phyloP scores from a whole-genome alignment of 2,329 filamentous ascomycete genomes.

The Gnomoniopsis smithogilvyi region DNA sequence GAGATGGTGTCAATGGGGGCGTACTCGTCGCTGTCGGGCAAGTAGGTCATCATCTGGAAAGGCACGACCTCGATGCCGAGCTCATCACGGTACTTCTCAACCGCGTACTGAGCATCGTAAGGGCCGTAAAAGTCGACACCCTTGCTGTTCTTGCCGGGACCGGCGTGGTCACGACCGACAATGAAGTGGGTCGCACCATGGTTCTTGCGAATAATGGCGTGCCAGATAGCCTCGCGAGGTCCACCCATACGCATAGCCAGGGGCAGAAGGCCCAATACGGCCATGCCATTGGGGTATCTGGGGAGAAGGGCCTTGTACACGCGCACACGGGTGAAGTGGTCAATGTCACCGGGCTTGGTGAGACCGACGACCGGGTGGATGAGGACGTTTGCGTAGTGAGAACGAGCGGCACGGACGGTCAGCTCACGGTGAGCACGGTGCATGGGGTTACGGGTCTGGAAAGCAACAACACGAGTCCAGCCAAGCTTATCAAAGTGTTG shows the following conservation, averaged over 20 bases:
- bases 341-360: conserved; percentile 98
- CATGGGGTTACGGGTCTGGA: conserved; percentile 99
- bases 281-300: conserved; percentile 98
- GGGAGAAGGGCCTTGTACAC: conserved; percentile 97
- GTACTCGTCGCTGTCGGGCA: conserved; percentile 97
- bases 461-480: conserved; percentile 95
- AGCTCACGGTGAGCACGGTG: conserved; percentile 97
- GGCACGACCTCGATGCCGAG: conserved; percentile 98
- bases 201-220: conserved; percentile 99
- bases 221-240: conserved; percentile 97
- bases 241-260: conserved; percentile 99
- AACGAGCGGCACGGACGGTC: conserved; percentile 93
- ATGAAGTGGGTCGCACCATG: conserved; percentile 99
- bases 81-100: conserved; percentile 95
- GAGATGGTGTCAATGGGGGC: conserved; percentile 86
- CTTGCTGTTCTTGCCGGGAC: conserved; percentile 96
- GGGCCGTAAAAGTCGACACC: conserved; percentile 97
- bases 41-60: conserved; percentile 99
- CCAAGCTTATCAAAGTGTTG: conserved; percentile 99
- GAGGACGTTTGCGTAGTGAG: conserved; percentile 95
- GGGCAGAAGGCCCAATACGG: conserved; percentile 88
- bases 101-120: conserved; percentile 93
- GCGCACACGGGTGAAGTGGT: conserved; percentile 98
- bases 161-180: conserved; percentile 95
- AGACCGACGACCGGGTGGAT: conserved; percentile 98